phyloP scores from a whole-genome alignment of 352 stramenopile species.

The Chrysophaeum taylorii region DNA sequence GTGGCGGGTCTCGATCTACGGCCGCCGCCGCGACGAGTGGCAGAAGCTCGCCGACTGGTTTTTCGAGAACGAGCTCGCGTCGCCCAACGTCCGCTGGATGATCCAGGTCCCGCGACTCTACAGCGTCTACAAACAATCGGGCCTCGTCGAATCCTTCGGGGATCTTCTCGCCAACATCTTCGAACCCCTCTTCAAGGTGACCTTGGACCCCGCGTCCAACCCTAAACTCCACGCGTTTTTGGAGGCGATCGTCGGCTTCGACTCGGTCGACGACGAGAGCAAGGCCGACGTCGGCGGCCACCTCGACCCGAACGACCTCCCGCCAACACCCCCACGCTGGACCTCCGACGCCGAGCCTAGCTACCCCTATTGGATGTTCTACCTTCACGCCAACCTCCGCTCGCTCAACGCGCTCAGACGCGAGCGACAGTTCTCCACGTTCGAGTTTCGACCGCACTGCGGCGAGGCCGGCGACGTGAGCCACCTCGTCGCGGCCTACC shows the following conservation, averaged over 20 bases:
- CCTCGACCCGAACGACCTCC: slow-evolving; percentile 11
- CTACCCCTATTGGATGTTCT: slow-evolving; percentile 62
- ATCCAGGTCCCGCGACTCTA: slow-evolving; percentile 93
- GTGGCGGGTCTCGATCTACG: slow-evolving; percentile 86
- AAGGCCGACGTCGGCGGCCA: slow-evolving; percentile 54
- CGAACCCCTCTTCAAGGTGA: slow-evolving; percentile 90
- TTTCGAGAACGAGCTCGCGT: slow-evolving; percentile 73
- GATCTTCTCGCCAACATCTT: slow-evolving; percentile 98
- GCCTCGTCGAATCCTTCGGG: slow-evolving; percentile 83
- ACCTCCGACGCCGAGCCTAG: slow-evolving; percentile 34
- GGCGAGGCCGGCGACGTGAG: slow-evolving; percentile 93
- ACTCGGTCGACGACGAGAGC: slow-evolving; percentile 97
- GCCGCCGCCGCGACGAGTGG: slow-evolving; percentile 75
- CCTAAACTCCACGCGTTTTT: slow-evolving; percentile 77
- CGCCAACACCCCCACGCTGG: slow-evolving; percentile 39
- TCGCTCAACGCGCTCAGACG: slow-evolving; percentile 84
- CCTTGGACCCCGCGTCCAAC: slow-evolving; percentile 81
- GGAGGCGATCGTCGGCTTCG: slow-evolving; percentile 80
- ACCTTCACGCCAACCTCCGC: slow-evolving; percentile 91
- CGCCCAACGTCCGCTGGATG: slow-evolving; percentile 91
- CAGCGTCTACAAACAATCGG: slow-evolving; percentile 83
- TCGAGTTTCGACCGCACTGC: slow-evolving; percentile 93
- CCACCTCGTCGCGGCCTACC: slow-evolving; percentile 69
- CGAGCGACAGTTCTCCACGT: slow-evolving; percentile 64
- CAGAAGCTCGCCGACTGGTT: slow-evolving; percentile 91